Base-by-base conservation (phyloP, 2,329 filamentous ascomycete species). In the Cladosporium velox region DNA sequence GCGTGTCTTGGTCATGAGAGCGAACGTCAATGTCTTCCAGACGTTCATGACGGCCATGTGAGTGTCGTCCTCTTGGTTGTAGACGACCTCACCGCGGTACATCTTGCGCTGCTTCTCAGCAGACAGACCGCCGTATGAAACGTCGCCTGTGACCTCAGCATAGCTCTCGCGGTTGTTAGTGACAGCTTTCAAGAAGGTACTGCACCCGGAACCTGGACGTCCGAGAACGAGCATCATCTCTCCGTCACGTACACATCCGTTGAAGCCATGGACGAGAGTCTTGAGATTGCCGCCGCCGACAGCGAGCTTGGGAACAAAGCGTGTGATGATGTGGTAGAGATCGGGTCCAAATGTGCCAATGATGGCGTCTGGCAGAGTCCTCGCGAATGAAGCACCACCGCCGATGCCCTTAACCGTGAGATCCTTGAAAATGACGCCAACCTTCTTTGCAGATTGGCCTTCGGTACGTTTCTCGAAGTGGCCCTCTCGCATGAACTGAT, bases 271-370 rank as follows among this genome's bases (percentile, higher is more conserved):
- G 66, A 91, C 86, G 26, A 92, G 75, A 32, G 82, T 81, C 41
- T 85, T 79, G 18, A 82, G 82, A 34, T 84, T 81, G 4, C 81
- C 82, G 24, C 81, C 78, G 57, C 81, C 80, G 57, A 85, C 77
- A 47, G 77, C 80, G 18, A 87, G 77, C 24, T 79, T 78, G 0
- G 86, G 86, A 28, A 87, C 72, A 65, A 85, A 87, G 7, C 80
- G 74, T 35, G 80, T 81, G 15, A 93, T 71, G 7, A 91, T 79
- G 26, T 81, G 84, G 75, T 91, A 94, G 1, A 94, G 79, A 76
- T 94, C 91, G 0, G 91, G 91, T 0, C 91, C 91, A 75, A 95
- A 94, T 0, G 91, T 93, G 26, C 90, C 90, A 4, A 92, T 68
- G 44, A 94, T 83, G 2, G 91, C 91, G 69, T 91, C 85, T 0